Conservation (phyloP, 2,329 filamentous ascomycete species). For the Ramularia endophylla region DNA sequence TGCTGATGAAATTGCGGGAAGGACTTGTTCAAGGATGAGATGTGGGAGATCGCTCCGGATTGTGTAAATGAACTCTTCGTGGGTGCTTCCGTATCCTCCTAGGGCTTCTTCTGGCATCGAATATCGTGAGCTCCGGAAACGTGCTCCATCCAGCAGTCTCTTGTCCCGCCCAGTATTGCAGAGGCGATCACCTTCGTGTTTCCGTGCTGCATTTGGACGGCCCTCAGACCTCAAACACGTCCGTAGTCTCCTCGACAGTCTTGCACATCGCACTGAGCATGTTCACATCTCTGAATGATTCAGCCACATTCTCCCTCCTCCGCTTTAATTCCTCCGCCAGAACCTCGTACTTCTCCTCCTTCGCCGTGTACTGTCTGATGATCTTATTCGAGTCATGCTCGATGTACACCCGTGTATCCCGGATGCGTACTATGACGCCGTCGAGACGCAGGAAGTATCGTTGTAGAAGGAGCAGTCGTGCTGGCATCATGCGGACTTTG, state of each 20-base stretch:
- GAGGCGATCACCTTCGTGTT: too few species aligned
- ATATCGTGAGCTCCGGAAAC: neutral
- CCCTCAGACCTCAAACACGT: slow-evolving; percentile 40
- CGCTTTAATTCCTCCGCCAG: slow-evolving; percentile 56
- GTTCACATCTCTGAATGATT: slow-evolving; percentile 74
- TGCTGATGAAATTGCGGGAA: too few species aligned
- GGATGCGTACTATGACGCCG: slow-evolving; percentile 76
- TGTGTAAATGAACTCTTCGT: too few species aligned
- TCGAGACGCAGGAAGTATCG: slow-evolving; percentile 92
- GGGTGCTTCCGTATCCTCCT: too few species aligned
- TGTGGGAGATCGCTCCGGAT: too few species aligned
- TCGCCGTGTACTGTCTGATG: slow-evolving; percentile 83
- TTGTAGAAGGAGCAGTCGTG: slow-evolving; percentile 74
- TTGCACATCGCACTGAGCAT: slow-evolving; percentile 63
- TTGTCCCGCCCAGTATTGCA: neutral
- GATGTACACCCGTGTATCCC: slow-evolving; percentile 87
- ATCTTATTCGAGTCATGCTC: slow-evolving; percentile 77
- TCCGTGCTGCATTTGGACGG: too few species aligned
- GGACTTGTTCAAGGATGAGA: too few species aligned
- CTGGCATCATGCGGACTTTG: slow-evolving; percentile 90
- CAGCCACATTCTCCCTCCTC: slow-evolving; percentile 66
- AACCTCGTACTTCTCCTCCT: slow-evolving; percentile 73
- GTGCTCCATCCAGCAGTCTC: neutral
- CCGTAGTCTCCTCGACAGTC: slow-evolving; percentile 62
- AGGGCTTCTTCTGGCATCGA: too few species aligned